Evolutionary conservation across 23 red algal genomes (phyloP), one percentile per base, ranked within the genome.

Genomic region (Pyropia haitanensis): DNA sequence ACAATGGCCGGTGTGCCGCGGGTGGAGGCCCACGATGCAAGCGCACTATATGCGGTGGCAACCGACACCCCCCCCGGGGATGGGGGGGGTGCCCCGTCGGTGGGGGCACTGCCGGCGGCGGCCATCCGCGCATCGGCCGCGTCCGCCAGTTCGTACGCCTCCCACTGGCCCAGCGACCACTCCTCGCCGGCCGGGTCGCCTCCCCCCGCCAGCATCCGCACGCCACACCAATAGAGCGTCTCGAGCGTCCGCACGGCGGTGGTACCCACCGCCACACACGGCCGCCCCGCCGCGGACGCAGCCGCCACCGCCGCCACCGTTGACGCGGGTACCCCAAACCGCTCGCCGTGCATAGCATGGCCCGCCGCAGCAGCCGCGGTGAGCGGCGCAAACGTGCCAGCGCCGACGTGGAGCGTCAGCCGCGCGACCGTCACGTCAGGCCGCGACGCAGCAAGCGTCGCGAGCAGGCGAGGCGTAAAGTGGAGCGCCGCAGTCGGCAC

Each of bases 401-500:
- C 85, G 14, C 94, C 94, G 14, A 98, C 81, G 61, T 98, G 94
- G 29, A 98, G 63, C 14, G 83, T 79, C 27, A 98, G 64, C 27
- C 72, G 49, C 19, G 51, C 49, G 20, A 81, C 56, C 3, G 19
- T 22, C 26, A 91, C 74, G 20, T 76, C 82, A 15, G 60, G 61
- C 1, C 34, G 19, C 4, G 1, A 3, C 51, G 46, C 48, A 27
- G 53, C 18, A 17, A 90, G 59, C 2, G 53, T 28, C 44, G 76
- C 63, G 27, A 98, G 44, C 29, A 98, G 23, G 14, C 71, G 23
- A 8, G 68, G 48, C 15, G 79, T 83, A 19, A 98, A 74, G 74
- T 98, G 94, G 24, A 98, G 72, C n/a, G 86, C 94, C 23, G 94
- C 94, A 18, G 94, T 98, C 8, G 94, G 94, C 48, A 86, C 94